A percentile compares a stretch with the other conserved stretches of the same genome.
Conservation (phyloP, 176 grass and related monocot species). For the Musa beccarii region DNA sequence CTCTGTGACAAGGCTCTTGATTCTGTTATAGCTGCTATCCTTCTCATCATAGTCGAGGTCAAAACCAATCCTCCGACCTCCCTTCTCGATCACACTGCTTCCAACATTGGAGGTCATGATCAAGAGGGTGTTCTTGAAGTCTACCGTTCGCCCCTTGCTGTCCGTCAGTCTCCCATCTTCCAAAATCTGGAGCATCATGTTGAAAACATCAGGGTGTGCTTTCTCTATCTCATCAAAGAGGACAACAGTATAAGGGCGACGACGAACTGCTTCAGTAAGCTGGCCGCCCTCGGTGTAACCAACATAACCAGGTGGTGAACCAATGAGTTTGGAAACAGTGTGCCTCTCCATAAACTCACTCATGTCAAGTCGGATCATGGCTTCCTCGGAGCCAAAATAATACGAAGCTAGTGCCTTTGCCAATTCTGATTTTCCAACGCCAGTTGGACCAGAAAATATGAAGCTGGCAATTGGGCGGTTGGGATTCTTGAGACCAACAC, state of each 20-base stretch:
- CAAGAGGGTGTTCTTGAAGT: conserved; percentile 19
- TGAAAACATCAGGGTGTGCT: conserved; percentile 20
- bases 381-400: conserved; percentile 17
- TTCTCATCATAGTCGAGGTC: conserved; percentile 12
- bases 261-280: conserved; percentile 14
- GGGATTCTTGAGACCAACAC: conserved; percentile 13
- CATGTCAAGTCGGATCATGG: conserved; percentile 22
- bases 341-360: conserved; percentile 21
- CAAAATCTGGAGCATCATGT: conserved; percentile 23
- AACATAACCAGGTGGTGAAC: conserved; percentile 21
- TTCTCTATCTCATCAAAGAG: conserved; percentile 22
- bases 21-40: conserved; percentile 10
- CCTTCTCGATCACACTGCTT: conserved; percentile 20
- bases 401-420: conserved; percentile 13
- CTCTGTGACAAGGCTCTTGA: conserved; percentile 4
- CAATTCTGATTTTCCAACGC: conserved; percentile 16
- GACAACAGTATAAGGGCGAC: conserved; percentile 7
- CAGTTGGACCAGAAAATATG: conserved; percentile 18
- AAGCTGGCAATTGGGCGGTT: conserved; percentile 18
- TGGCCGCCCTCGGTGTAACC: conserved; percentile 19
- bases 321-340: conserved; percentile 17
- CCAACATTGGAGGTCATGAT: conserved; percentile 25
- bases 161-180: conserved; percentile 18
- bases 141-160: conserved; percentile 12
- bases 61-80: conserved; percentile 6